Evolutionary conservation across 2,329 filamentous ascomycete species (phyloP).

Genomic region (Aureobasidium zeae): DNA sequence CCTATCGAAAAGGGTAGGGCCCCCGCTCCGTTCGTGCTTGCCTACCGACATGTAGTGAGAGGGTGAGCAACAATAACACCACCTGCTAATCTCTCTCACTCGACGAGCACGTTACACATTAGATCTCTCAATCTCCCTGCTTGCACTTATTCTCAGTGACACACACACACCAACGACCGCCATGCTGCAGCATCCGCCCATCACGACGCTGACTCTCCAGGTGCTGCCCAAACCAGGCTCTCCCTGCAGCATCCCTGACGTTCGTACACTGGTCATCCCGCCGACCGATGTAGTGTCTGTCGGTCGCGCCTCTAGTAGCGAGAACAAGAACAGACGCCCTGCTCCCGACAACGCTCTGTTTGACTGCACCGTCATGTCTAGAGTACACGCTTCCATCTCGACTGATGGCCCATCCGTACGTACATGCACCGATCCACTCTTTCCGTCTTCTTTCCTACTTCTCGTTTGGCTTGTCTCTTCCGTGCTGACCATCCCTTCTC

Average conservation of each 20-base stretch:
- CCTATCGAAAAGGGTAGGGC: background rate
- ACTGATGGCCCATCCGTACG: slow-evolving; percentile 12
- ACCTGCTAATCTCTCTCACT: too few relatives aligned
- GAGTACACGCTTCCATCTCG: slow-evolving; percentile 27
- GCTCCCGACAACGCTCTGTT: slow-evolving; percentile 27
- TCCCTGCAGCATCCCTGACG: background rate
- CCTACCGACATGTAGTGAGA: too few relatives aligned
- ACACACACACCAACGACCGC: background rate
- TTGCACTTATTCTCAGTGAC: too few relatives aligned
- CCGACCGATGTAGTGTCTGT: slow-evolving; percentile 26
- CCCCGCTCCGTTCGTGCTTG: too few relatives aligned
- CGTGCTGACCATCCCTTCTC: slow-evolving; percentile 8
- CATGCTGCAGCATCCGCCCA: background rate
- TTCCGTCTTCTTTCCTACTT: background rate
- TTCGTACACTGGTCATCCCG: slow-evolving; percentile 1
- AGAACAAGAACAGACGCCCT: slow-evolving; percentile 26
- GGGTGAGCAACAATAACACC: too few relatives aligned
- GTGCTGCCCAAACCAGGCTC: background rate
- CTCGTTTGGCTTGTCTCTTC: background rate
- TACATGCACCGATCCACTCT: background rate
- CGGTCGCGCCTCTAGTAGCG: slow-evolving; percentile 36
- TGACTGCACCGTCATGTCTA: slow-evolving; percentile 30
- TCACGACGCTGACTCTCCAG: background rate
- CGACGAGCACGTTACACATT: too few relatives aligned
- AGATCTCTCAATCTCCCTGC: too few relatives aligned